Conservation (phyloP, 495 filamentous ascomycete genomes). For the Aspergillus homomorphus region DNA sequence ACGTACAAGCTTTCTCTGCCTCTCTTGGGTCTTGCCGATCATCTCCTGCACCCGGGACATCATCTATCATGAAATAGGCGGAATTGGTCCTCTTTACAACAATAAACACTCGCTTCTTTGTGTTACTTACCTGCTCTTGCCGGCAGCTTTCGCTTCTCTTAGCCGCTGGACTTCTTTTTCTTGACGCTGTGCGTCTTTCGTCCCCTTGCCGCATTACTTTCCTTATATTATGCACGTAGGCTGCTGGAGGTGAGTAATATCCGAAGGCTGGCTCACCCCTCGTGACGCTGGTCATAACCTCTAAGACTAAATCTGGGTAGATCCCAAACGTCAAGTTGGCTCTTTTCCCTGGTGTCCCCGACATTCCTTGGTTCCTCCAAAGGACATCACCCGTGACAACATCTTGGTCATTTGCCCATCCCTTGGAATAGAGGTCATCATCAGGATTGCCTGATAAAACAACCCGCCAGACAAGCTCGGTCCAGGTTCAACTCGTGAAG, state of each 20-base stretch:
- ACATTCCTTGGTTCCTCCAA: slow-evolving; percentile 3
- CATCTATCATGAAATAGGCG: slow-evolving; percentile 3
- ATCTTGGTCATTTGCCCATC: slow-evolving; percentile 4
- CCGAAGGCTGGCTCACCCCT: slow-evolving; percentile 10
- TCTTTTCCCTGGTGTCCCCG: not conserved
- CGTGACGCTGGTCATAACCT: slow-evolving; percentile 9
- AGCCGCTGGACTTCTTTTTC: not conserved
- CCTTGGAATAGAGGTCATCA: not conserved
- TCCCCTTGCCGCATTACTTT: slow-evolving; percentile 16
- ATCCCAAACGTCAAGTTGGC: slow-evolving; percentile 5
- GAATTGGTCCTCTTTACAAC: slow-evolving; percentile 4
- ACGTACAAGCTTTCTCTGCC: not conserved
- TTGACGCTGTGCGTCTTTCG: slow-evolving; percentile 17
- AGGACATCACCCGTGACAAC: not conserved
- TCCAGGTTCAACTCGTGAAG: not conserved
- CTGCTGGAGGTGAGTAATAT: slow-evolving; percentile 13
- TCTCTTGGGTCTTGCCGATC: slow-evolving; percentile 9
- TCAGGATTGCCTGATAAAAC: not conserved
- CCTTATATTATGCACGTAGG: slow-evolving; percentile 18
- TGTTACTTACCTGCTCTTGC: slow-evolving; percentile 5
- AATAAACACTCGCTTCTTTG: slow-evolving; percentile 6
- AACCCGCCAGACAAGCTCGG: too few relatives aligned
- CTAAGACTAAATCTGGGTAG: not conserved
- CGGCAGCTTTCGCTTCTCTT: slow-evolving; percentile 1
- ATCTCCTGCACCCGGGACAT: slow-evolving; percentile 4